phyloP scores from a whole-genome alignment of 192 early-diverging fungal species.

The Phlyctochytrium bullatum region DNA sequence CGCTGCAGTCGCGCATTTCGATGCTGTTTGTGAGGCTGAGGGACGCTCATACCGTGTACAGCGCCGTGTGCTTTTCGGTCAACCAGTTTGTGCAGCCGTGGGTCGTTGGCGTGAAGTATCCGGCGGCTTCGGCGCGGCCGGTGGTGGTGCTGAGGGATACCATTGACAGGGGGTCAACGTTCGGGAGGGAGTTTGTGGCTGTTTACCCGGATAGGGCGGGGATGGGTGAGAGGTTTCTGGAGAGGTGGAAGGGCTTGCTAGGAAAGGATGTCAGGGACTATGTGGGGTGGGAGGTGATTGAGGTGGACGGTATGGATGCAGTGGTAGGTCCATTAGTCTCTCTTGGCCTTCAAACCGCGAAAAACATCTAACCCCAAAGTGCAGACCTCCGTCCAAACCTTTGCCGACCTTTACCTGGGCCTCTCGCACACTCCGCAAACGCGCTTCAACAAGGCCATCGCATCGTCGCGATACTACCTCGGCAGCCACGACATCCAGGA shows the following conservation, averaged over 20 bases:
- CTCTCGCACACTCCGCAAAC: neutral
- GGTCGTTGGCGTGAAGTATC: neutral
- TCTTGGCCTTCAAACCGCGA: neutral
- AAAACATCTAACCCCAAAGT: neutral
- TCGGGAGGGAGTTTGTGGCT: no score
- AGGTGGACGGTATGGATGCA: neutral
- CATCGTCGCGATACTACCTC: neutral
- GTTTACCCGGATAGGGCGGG: neutral
- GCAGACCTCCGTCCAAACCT: slow-evolving; percentile 1
- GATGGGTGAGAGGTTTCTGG: neutral
- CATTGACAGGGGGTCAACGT: neutral
- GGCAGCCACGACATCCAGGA: neutral
- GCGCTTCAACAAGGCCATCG: neutral
- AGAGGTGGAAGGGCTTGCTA: neutral
- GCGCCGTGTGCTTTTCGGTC: neutral
- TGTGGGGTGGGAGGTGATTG: neutral
- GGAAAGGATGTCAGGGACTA: neutral
- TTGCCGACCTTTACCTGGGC: neutral
- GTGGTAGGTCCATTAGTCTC: neutral
- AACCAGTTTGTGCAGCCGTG: neutral
- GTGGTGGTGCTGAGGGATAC: neutral
- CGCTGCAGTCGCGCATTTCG: neutral
- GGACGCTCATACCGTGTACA: neutral
- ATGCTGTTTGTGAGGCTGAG: neutral
- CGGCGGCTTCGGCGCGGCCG: no score